Base-by-base conservation (phyloP, 2,329 filamentous ascomycete species). In the Talaromyces verruculosus region DNA sequence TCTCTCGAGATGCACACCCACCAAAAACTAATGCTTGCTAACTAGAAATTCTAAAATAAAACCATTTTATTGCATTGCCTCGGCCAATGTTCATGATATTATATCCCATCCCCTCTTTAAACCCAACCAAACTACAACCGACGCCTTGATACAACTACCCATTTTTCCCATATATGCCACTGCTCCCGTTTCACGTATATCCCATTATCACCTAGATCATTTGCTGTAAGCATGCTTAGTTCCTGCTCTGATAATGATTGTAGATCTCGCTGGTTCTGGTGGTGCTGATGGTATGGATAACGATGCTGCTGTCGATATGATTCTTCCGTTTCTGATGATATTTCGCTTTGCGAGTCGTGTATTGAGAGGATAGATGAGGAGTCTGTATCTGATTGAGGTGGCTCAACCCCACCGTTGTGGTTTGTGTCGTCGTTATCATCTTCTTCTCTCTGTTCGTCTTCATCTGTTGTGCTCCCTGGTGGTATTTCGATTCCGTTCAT, bases 161-260 rank as follows among this genome's bases (percentile, higher is more conserved):
- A 79, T 41, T 73, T 73, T 68, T 79, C 75, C 78, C 78, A 80
- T 45, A 78, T 65, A 41, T 71, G 67, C 19, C 72, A 68, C 67
- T 79, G 77, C 6, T 74, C 72, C 19, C 71, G 71, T 33, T 70
- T 68, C 30, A 80, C 78, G 60, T 68, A 69, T 8, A 73, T 28
- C 1, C 76, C 79, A 60, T 78, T 74, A 67, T 78, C 79, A 3
- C 75, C 77, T n/a, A 78, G 67, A 13, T 76, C 77, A 57, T 76
- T 73, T 10, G 63, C 72, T 1, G 73, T 71, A 19, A 77, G 68
- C 13, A 68, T 60, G 4, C 71, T 65, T 11, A 79, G 63, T 15
- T 71, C 70, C 43, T 76, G 74, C 37, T 71, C 35, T 2, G 61
- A 61, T 62, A 45, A 28, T 3, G 43, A 35, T 17, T 66, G 67